These are phyloP conservation scores for Cadophora sp. DNA, from an alignment of 2,329 filamentous ascomycete species.

Conservation along the genomic window DNA sequence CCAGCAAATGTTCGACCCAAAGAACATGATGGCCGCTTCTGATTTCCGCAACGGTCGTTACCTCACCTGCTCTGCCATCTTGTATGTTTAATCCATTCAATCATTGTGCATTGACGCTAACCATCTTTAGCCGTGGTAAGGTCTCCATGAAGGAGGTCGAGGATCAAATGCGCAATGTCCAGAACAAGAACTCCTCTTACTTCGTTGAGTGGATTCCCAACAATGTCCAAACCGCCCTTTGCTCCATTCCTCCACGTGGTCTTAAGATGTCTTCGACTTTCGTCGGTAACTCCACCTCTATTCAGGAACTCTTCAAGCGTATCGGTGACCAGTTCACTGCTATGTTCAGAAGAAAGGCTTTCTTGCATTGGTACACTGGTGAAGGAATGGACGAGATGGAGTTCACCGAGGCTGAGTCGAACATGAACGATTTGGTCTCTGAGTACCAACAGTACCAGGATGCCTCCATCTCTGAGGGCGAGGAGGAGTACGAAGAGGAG, in stretches of 20 bases:
- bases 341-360: constrained; percentile 99
- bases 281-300: constrained; percentile 98
- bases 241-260: constrained; percentile 96
- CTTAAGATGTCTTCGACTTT: constrained; percentile 99
- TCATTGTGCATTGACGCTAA: constrained; percentile 43
- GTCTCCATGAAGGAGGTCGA: constrained; percentile 99
- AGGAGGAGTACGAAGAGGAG: constrained; percentile 91
- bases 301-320: constrained; percentile 99
- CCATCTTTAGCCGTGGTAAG: constrained; percentile 79
- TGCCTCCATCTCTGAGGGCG: constrained; percentile 94
- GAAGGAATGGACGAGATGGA: constrained; percentile 99
- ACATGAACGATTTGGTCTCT: constrained; percentile 99
- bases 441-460: constrained; percentile 99
- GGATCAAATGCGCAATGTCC: constrained; percentile 99
- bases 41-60: constrained; percentile 99
- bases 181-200: constrained; percentile 99
- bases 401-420: constrained; percentile 99
- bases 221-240: constrained; percentile 99
- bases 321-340: constrained; percentile 99
- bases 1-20: constrained; percentile 99
- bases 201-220: constrained; percentile 99
- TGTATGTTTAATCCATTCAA: constrained; percentile 52
- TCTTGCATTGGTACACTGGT: constrained; percentile 99
- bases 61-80: constrained; percentile 99
- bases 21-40: constrained; percentile 99